phyloP scores from a whole-genome alignment of 2,329 filamentous ascomycete species.

The Fusarium pininemorale region DNA sequence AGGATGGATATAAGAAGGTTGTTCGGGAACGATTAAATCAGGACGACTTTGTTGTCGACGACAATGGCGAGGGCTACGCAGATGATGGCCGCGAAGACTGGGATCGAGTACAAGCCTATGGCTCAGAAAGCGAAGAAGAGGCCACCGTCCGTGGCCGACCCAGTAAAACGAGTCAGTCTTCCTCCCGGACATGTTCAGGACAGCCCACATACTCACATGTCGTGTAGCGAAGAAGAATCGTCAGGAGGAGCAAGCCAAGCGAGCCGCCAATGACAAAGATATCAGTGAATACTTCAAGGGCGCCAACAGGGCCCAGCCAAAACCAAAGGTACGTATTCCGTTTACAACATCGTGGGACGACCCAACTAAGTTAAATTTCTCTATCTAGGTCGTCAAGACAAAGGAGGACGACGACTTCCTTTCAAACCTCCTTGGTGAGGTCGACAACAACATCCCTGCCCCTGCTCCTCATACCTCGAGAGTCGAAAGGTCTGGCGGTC shows the following conservation, averaged over 20 bases:
- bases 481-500: conserved; percentile 76
- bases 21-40: conserved; percentile 88
- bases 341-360: background rate
- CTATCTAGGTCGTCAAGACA: conserved; percentile 73
- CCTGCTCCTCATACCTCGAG: conserved; percentile 66
- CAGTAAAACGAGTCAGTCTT: conserved; percentile 59
- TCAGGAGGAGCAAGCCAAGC: conserved; percentile 85
- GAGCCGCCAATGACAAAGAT: conserved; percentile 87
- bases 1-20: conserved; percentile 96
- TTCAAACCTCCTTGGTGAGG: conserved; percentile 82
- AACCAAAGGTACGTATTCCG: conserved; percentile 75
- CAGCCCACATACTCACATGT: background rate
- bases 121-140: conserved; percentile 75
- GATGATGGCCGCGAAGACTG: conserved; percentile 97
- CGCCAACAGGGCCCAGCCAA: conserved; percentile 70
- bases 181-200: background rate
- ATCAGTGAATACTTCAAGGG: conserved; percentile 96
- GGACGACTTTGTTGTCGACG: conserved; percentile 98
- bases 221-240: conserved; percentile 81
- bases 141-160: conserved; percentile 55
- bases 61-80: conserved; percentile 96
- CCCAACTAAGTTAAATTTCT: conserved; percentile 22
- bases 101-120: conserved; percentile 75
- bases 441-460: conserved; percentile 76
- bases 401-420: conserved; percentile 92